Conservation (phyloP, 345 rosid species). For the Noccaea bulbosa region DNA sequence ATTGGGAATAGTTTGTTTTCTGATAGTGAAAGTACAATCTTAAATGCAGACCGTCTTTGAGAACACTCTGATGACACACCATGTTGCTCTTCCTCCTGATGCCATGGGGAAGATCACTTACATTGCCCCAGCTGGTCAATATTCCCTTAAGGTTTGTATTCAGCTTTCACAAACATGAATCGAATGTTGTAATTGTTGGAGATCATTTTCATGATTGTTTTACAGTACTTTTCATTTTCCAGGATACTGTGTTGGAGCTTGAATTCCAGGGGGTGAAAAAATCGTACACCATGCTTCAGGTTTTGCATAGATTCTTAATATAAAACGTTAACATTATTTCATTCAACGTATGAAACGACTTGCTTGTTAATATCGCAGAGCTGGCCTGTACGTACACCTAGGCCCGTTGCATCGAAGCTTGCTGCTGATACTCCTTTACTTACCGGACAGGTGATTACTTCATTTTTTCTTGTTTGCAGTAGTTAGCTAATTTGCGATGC, state of each 20-base stretch:
- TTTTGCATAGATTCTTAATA: conserved; percentile 35
- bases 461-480: no score
- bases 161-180: background rate
- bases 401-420: conserved; percentile 97
- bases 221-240: conserved; percentile 20
- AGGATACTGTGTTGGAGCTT: conserved; percentile 96
- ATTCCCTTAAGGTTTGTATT: conserved; percentile 75
- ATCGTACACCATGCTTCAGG: conserved; percentile 96
- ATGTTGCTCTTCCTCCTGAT: conserved; percentile 81
- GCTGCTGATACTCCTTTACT: conserved; percentile 38
- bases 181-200: background rate
- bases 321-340: background rate
- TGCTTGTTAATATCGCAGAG: conserved; percentile 48
- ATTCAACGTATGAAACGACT: background rate
- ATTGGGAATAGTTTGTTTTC: background rate
- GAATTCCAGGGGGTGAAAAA: conserved; percentile 96
- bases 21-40: background rate
- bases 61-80: background rate
- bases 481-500: no score
- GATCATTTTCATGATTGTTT: background rate
- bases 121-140: conserved; percentile 91
- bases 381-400: conserved; percentile 99
- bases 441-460: no score
- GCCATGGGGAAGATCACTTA: background rate
- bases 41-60: conserved; percentile 1